Base-by-base conservation (phyloP, 306 rosid species). In the Lupinus albus region DNA sequence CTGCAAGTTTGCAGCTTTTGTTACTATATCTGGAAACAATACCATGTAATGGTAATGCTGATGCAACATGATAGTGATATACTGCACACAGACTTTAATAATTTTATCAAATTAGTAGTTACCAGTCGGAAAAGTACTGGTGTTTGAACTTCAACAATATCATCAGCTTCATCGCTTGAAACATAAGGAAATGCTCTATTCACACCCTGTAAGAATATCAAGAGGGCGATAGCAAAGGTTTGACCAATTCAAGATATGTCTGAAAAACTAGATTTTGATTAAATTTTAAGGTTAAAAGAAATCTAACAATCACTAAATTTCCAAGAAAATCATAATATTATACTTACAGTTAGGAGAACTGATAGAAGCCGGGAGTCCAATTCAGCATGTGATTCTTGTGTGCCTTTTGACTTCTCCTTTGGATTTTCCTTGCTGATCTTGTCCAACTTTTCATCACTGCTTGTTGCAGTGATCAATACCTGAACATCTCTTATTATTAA, bases 111-210 rank as follows among this genome's bases (percentile, higher is more conserved):
- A 78, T 52, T 30, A 30, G 49, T 58, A 48, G 79, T 80, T 85
- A 90, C 99, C 88, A 93, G 77, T 56, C 81, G 91, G 81, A 90
- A 90, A 56, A 93, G 96, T 72, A 85, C 80, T 74, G 99, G 94
- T n/a, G 99, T 88, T 81, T 93, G 99, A 63, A 80, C 82, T 63
- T 93, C 97, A 74, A 93, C 65, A 25, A 93, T 76, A 78, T 90
- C 99, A 82, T 93, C 99, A 41, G 90, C 97, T 69, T 85, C 99
- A 64, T 75, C 69, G 77, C 90, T 84, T n/a, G 85, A 76, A 76
- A 90, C 99, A 76, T 75, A 90, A 64, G 99, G 99, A 78, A 93
- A 88, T 70, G 96, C 96, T 78, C 99, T 83, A 81, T 93, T 93
- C 64, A 93, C 88, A 70, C 99, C 97, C 99, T 93, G 83, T 52